Evolutionary conservation across 179 eudicot genomes (phyloP).

Genomic region (Corrigiola litoralis): DNA sequence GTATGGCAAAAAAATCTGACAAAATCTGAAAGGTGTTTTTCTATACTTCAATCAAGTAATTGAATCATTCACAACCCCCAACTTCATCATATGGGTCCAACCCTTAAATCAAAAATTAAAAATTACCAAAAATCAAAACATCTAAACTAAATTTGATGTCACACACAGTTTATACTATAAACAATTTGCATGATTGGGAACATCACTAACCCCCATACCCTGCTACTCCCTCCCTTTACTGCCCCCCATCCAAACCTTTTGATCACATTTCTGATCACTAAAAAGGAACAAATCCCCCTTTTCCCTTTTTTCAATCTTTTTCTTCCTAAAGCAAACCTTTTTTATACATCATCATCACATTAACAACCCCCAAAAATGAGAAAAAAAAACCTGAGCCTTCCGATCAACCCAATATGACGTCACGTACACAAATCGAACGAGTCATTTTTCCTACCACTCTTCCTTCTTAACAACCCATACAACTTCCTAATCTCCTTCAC

Average conservation of each 20-base stretch:
- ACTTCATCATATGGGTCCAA: conserved; percentile 1
- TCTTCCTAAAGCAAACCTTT: not conserved
- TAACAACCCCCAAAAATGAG: not conserved
- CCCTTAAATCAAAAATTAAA: not conserved
- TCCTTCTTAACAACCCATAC: conserved; percentile 57
- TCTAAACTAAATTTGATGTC: not conserved
- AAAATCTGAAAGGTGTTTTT: not conserved
- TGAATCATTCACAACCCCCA: conserved; percentile 17
- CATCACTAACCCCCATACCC: not conserved
- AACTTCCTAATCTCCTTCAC: conserved; percentile 58
- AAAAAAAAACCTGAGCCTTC: not conserved
- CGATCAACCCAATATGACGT: no score
- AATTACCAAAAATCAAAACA: not conserved
- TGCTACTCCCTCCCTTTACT: not conserved
- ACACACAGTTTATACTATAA: conserved; percentile 9
- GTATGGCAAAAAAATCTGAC: not conserved
- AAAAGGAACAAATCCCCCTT: not conserved
- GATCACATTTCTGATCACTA: not conserved
- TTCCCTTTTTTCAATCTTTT: not conserved
- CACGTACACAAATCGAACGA: conserved; percentile 34
- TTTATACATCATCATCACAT: not conserved
- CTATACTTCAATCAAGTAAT: not conserved
- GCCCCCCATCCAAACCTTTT: not conserved
- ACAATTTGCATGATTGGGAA: conserved; percentile 20
- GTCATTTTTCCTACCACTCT: conserved; percentile 37